Conservation (phyloP, 192 early-diverging fungal species). For the Pecoramyces ruminantium region DNA sequence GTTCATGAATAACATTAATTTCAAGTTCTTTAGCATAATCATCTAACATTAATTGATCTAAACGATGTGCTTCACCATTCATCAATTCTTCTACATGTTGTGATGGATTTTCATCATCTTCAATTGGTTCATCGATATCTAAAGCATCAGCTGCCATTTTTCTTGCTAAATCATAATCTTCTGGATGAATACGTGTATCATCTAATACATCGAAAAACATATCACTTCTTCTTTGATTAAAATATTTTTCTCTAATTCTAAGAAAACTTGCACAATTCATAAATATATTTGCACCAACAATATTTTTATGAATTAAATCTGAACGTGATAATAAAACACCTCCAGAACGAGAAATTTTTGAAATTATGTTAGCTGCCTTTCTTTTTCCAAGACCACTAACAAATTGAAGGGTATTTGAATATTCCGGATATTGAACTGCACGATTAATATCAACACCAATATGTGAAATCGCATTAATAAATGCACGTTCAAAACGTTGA, state of each 20-base stretch:
- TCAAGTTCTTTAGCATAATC: slow-evolving; percentile 79
- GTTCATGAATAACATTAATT: slow-evolving; percentile 35
- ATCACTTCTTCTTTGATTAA: slow-evolving; percentile 12
- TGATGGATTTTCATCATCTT: slow-evolving; percentile 51
- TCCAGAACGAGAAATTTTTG: slow-evolving; percentile 20
- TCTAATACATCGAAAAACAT: slow-evolving; percentile 61
- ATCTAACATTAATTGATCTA: slow-evolving; percentile 73
- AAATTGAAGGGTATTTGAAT: slow-evolving; percentile 58
- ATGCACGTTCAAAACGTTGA: slow-evolving; percentile 57
- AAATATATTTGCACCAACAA: slow-evolving; percentile 59
- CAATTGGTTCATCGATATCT: slow-evolving; percentile 54
- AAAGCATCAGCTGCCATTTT: slow-evolving; percentile 94
- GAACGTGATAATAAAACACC: slow-evolving; percentile 42
- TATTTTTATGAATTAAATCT: slow-evolving; percentile 44
- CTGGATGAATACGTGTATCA: slow-evolving; percentile 85
- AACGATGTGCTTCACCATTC: slow-evolving; percentile 43
- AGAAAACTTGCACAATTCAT: slow-evolving; percentile 89
- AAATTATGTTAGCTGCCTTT: slow-evolving; percentile 66
- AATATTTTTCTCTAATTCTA: slow-evolving; percentile 45
- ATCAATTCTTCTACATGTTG: slow-evolving; percentile 64
- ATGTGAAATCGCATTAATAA: slow-evolving; percentile 67
- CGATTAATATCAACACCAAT: slow-evolving; percentile 82
- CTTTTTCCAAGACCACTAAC: slow-evolving; percentile 85
- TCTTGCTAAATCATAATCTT: slow-evolving; percentile 85
- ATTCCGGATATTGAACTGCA: slow-evolving; percentile 46